Evolutionary conservation across 345 rosid species (phyloP).

Genomic region (Citrus glauca): DNA sequence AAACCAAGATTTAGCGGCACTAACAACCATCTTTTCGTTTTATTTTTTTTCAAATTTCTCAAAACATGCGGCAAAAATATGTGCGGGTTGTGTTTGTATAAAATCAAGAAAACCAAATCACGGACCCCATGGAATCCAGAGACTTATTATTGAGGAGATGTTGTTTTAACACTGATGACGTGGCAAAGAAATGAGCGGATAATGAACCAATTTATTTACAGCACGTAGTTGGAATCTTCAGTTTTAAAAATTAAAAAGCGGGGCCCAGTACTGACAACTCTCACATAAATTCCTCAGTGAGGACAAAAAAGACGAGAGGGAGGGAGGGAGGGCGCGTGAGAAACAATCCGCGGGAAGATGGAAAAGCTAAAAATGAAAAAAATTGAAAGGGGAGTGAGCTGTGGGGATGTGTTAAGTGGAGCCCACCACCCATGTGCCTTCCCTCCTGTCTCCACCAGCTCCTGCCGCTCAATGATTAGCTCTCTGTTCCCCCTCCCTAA

Average conservation of each 20-base stretch:
- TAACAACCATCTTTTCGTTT: no score
- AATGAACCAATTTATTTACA: not conserved
- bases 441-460: conserved; percentile 99
- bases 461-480: conserved; percentile 96
- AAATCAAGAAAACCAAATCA: not conserved
- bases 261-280: not conserved
- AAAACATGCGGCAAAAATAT: not conserved
- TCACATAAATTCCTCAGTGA: not conserved
- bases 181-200: not conserved
- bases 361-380: no score
- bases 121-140: conserved; percentile 8
- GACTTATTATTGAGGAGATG: not conserved
- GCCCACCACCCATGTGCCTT: conserved; percentile 98
- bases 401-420: conserved; percentile 38
- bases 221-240: conserved; percentile 36
- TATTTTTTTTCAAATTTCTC: no score
- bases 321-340: not conserved
- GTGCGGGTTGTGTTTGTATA: no score
- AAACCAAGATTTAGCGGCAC: no score
- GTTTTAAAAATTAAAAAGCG: not conserved
- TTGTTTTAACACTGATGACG: not conserved
- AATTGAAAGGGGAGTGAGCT: conserved; percentile 39
- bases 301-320: no score
- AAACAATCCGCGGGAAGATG: no score
- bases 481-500: conserved; percentile 23